Conservation (phyloP, 768 basidiomycete species). For the Gautieria morchelliformis region DNA sequence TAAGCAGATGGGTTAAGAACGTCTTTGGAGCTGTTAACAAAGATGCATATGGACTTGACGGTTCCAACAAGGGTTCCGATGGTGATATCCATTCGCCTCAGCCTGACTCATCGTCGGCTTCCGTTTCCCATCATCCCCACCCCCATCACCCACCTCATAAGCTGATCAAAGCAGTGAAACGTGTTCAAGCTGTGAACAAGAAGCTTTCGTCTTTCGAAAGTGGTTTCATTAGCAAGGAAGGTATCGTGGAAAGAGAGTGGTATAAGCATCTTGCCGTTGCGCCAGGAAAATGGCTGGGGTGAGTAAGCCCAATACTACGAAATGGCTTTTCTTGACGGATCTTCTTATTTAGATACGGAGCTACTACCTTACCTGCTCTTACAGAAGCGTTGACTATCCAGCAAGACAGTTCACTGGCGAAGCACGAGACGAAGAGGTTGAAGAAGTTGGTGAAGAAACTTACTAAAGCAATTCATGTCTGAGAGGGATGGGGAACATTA, state of each 20-base stretch:
- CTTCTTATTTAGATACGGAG: conserved; percentile 49
- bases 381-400: conserved; percentile 71
- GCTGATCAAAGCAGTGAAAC: conserved; percentile 48
- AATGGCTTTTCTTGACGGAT: background rate
- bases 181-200: conserved; percentile 50
- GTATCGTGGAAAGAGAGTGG: conserved; percentile 78
- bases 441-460: conserved; percentile 44
- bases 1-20: conserved; percentile 9
- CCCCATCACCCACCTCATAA: conserved; percentile 19
- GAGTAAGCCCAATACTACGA: conserved; percentile 13
- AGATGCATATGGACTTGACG: background rate
- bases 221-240: conserved; percentile 71
- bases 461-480: conserved; percentile 26
- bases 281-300: conserved; percentile 78
- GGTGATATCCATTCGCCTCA: background rate
- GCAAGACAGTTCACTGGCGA: conserved; percentile 48
- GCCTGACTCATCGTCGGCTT: background rate
- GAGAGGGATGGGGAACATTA: too few species aligned
- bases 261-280: conserved; percentile 79
- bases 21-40: conserved; percentile 1
- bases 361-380: conserved; percentile 74
- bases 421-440: conserved; percentile 52
- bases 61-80: background rate
- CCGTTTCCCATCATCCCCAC: conserved; percentile 17
- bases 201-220: conserved; percentile 66